Conservation (phyloP, 805 yeast genomes). For the Cyberlindnera amylophila region DNA sequence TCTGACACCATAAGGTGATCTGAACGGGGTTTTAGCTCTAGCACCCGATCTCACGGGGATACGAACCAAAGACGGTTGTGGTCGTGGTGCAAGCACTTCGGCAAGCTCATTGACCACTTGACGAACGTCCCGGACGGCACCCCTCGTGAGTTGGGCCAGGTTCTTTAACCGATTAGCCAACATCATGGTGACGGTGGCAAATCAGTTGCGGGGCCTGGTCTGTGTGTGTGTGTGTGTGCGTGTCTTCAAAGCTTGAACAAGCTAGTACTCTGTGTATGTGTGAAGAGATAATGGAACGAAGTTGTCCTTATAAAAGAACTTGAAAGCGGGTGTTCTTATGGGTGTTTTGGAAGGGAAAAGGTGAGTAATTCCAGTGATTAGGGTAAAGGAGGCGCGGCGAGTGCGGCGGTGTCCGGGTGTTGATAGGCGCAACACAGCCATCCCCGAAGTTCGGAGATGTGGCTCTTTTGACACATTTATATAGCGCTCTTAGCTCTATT, state of each 20-base stretch:
- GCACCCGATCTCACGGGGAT: slow-evolving; percentile 36
- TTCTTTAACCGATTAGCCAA: slow-evolving; percentile 37
- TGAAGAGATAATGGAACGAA: not conserved
- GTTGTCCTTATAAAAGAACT: not conserved
- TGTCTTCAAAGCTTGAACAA: too few relatives aligned
- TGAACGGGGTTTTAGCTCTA: slow-evolving; percentile 8
- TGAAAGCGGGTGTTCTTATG: not conserved
- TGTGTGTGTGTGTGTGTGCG: too few relatives aligned
- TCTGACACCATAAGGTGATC: slow-evolving; percentile 24
- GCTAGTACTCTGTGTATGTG: not conserved
- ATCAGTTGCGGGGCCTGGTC: not conserved
- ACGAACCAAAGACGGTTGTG: slow-evolving; percentile 34
- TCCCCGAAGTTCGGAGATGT: not conserved
- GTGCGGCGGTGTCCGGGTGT: slow-evolving; percentile 2
- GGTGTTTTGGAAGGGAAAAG: too few relatives aligned
- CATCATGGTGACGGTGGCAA: slow-evolving; percentile 22
- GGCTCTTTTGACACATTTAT: too few relatives aligned
- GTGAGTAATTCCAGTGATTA: not conserved
- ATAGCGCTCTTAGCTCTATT: too few relatives aligned
- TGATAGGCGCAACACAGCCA: not conserved
- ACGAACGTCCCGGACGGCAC: slow-evolving; percentile 43
- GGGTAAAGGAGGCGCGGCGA: slow-evolving; percentile 1
- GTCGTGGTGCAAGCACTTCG: slow-evolving; percentile 30
- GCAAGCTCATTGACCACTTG: slow-evolving; percentile 45
- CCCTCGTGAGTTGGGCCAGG: slow-evolving; percentile 42